Evolutionary conservation across 2,329 filamentous ascomycete genomes (phyloP), one percentile per base, ranked within the genome.

Genomic region (Penicillium janthinellum): DNA sequence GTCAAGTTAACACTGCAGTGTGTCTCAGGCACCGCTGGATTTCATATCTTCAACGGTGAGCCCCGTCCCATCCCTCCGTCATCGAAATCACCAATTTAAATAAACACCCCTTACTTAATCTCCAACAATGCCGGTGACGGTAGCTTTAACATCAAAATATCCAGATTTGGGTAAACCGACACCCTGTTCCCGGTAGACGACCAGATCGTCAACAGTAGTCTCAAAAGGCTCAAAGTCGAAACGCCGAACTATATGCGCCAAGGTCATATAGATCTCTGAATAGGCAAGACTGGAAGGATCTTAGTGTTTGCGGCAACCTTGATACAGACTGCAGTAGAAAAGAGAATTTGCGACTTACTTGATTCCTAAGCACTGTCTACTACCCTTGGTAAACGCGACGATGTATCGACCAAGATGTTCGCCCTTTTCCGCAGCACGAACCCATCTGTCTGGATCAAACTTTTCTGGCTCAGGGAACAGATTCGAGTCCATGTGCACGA

Each of bases 331-430:
- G 31, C 31, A 31, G 7, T 8, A 20, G 47, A 20, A 35, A 22
- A 5, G 20, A n/a, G 17, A 35, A 2, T 47, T 15, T n/a, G 25
- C 22, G 12, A 61, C 65, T 47, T 47, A 68, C 66, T 67, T 68
- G 45, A 68, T 67, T 20, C 66, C 66, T 10, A 68, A 57, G 39
- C 66, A 68, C 35, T 67, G 66, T 37, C 64, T 59, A 31, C 61
- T 67, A 2, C 66, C 66, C 22, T 67, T 68, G 25, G 64, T 67
- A 35, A 68, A 68, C 4, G 66, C 47, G 8, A 67, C 66, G 8
- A 68, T 66, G 28, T 60, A 68, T 34, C 66, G 61, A 25, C 37
- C 45, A 5, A 68, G 57, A 48, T 63, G 53, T 39, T 66, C 55
- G 12, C 65, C 62, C 4, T 62, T 59, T 15, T 62, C 57, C 15